Percentiles rank a stretch among this genome's conserved stretches.
These are phyloP conservation scores for Spongospora subterranea DNA, from an alignment of 208 protist genomes.

Conservation along the genomic window DNA sequence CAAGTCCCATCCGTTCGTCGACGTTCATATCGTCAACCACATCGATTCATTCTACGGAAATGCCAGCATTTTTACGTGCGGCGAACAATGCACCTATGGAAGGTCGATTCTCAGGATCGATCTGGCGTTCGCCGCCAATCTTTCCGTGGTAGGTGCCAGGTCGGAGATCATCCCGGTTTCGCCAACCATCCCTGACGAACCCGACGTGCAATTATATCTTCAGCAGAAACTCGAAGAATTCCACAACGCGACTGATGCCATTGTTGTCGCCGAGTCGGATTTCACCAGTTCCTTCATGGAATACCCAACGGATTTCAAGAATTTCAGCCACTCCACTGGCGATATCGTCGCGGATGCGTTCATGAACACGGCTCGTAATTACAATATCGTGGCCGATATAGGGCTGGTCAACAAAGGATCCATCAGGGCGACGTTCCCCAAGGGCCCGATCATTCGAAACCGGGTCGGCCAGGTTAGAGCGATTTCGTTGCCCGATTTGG, in stretches of 20 bases:
- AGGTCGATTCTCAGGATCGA: background rate
- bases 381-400: background rate
- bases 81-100: background rate
- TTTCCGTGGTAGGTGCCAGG: background rate
- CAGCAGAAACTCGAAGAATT: background rate
- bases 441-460: background rate
- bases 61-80: background rate
- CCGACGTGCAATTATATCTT: background rate
- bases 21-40: conserved; percentile 21
- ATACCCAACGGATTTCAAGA: background rate
- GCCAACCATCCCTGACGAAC: background rate
- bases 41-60: background rate
- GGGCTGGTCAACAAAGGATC: background rate
- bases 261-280: background rate
- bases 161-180: background rate
- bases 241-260: background rate
- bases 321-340: background rate
- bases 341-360: conserved; percentile 32
- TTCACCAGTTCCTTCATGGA: background rate
- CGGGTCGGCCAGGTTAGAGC: background rate
- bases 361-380: background rate
- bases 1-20: background rate
- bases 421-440: background rate
- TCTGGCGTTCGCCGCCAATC: background rate
- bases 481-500: background rate